Conservation (phyloP, 495 filamentous ascomycete genomes). For the Aspergillus funiculosus region DNA sequence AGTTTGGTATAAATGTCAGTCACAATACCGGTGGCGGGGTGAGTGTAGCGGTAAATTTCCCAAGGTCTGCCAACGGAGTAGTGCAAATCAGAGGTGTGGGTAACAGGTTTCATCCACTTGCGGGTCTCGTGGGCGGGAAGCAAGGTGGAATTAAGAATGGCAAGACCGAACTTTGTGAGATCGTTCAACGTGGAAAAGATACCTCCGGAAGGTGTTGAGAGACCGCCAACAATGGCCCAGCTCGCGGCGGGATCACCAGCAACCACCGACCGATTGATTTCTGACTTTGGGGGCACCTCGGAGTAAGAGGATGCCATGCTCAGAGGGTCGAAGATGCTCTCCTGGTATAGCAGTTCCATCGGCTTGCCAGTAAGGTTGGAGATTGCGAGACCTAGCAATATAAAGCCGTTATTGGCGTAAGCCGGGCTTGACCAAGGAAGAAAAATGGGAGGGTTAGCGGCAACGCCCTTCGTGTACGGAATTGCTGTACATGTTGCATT, state of each 20-base stretch:
- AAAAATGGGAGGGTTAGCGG: conserved; percentile 36
- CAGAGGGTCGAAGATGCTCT: conserved; percentile 42
- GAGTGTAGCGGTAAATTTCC: conserved; percentile 37
- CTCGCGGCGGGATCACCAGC: conserved; percentile 30
- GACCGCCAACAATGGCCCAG: conserved; percentile 23
- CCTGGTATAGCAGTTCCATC: conserved; percentile 40
- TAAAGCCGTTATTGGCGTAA: conserved; percentile 54
- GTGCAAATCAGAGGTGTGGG: conserved; percentile 42
- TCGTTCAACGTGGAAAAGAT: conserved; percentile 29
- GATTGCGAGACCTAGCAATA: conserved; percentile 49
- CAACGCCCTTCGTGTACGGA: conserved; percentile 21
- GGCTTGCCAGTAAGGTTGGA: conserved; percentile 47
- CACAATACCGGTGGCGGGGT: conserved; percentile 21
- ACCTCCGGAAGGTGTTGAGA: conserved; percentile 27
- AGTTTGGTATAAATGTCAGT: conserved; percentile 43
- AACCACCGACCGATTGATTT: conserved; percentile 13
- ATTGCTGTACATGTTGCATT: neutral
- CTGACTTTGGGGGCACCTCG: conserved; percentile 24
- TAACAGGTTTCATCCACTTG: conserved; percentile 44
- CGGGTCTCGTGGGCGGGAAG: conserved; percentile 32
- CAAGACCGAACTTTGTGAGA: conserved; percentile 33
- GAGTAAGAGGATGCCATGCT: conserved; percentile 39
- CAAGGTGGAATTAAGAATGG: conserved; percentile 45
- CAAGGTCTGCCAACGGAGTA: conserved; percentile 43
- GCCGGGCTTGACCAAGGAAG: conserved; percentile 43